Conservation (phyloP, 768 basidiomycete genomes). For the Candolleomyces efflorescens region DNA sequence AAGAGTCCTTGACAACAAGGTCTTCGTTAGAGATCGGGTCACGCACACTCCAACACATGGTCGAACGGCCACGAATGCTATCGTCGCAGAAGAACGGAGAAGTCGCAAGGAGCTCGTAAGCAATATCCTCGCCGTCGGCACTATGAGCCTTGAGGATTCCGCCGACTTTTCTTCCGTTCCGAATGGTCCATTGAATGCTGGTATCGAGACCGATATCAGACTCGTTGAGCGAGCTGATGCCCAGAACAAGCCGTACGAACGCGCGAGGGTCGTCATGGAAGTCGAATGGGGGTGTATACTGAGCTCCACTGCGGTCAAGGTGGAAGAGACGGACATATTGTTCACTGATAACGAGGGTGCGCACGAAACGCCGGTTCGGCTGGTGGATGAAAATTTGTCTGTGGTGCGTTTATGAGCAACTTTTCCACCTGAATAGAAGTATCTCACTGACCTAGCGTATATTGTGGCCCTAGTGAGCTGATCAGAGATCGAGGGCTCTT, state of each 20-base stretch:
- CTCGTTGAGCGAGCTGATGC: neutral
- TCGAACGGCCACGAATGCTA: no score
- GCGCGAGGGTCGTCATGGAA: neutral
- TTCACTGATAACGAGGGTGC: neutral
- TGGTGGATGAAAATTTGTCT: conserved; percentile 6
- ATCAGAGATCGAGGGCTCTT: no score
- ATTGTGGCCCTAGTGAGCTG: neutral
- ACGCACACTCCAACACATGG: no score
- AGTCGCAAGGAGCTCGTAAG: neutral
- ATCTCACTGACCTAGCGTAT: neutral
- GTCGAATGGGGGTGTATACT: neutral
- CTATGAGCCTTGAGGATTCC: neutral
- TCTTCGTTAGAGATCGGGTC: no score
- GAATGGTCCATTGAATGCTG: neutral
- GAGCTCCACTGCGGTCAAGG: conserved; percentile 1
- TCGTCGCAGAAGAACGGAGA: no score
- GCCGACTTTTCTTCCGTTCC: neutral
- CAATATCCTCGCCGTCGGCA: no score
- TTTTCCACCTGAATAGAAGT: no score
- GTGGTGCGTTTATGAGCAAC: neutral
- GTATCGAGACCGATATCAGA: neutral
- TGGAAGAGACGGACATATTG: conserved; percentile 1
- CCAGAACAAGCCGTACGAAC: conserved; percentile 4
- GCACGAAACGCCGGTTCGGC: conserved; percentile 1
- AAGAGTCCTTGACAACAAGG: no score